Base-by-base conservation (phyloP, 345 rosid genomes). In the Schrenkiella parvula region DNA sequence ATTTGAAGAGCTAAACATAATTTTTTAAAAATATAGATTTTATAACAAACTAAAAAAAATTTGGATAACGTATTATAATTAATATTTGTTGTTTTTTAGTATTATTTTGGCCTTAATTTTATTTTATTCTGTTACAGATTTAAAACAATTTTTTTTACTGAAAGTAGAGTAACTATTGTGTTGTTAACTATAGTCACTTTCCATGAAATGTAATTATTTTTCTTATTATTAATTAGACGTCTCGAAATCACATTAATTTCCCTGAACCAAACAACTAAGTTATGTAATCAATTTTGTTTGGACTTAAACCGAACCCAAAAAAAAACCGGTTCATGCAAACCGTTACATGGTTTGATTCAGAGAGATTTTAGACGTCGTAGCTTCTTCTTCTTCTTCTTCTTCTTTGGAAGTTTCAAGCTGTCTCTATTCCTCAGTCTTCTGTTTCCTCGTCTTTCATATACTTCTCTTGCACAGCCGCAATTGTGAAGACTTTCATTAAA, bases 391-490 rank as follows among this genome's bases (percentile, higher is more conserved):
- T 8, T 32, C 44, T 23, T 34, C 48, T 59, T 53, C 47, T 54
- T 17, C 70, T 19, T 10, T 23, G 25, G 42, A 46, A 65, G n/a
- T 44, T 35, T 46, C 17, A 56, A 56, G 22, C 15, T 64, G 22
- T 53, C 41, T 18, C 64, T 21, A 17, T 32, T 58, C n/a, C 32
- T 66, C 21, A 66, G 42, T 52, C 73, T 52, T 64, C 12, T 47
- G 42, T 15, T 28, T 68, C 85, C 35, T 81, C 88, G 35, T 81
- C 87, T 54, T 85, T 82, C 78, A 86, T 82, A 76, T 86, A 84
- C 77, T 89, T 89, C 84, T 86, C 95, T 78, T 89, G 91, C 62
- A 89, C 91, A 38, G 82, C 87, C 31, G 78, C 70, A 26, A 78
- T 32, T 61, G 78, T 78, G 73, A 60, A 66, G 14, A 66, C 28